Percentiles rank a stretch among this genome's conserved stretches.
Evolutionary conservation across 2,329 filamentous ascomycete species (phyloP).

Genomic region (Cladophialophora exuberans): DNA sequence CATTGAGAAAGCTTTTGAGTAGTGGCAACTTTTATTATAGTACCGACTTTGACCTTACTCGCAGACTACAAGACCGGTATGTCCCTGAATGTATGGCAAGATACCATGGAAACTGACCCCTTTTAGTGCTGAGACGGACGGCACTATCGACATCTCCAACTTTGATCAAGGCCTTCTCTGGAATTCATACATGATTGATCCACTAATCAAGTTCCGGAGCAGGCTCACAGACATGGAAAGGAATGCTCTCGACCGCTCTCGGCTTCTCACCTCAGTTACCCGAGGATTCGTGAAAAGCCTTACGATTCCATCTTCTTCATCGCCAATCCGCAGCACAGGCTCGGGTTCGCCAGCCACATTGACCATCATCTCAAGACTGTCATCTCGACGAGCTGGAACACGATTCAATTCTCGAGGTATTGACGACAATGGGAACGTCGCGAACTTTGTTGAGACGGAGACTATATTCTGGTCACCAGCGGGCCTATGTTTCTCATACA

Average conservation of each 20-base stretch:
- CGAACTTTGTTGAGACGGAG: constrained; percentile 98
- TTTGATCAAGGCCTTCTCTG: constrained; percentile 91
- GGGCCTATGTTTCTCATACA: constrained; percentile 84
- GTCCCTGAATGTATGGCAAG: constrained; percentile 22
- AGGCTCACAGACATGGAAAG: constrained; percentile 76
- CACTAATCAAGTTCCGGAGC: constrained; percentile 85
- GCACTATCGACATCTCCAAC: constrained; percentile 86
- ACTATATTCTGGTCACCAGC: constrained; percentile 85
- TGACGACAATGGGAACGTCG: constrained; percentile 95
- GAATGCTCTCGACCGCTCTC: constrained; percentile 78
- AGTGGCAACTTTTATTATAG: constrained; percentile 98
- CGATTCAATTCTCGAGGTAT: constrained; percentile 97
- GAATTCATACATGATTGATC: constrained; percentile 98
- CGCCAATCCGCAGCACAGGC: constrained; percentile 68
- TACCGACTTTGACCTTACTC: constrained; percentile 95
- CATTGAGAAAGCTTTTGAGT: constrained; percentile 86
- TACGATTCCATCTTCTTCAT: constrained; percentile 72
- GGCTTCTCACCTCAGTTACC: constrained; percentile 90
- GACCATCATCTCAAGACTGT: constrained; percentile 88
- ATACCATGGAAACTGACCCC: constrained; percentile 27
- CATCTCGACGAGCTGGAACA: constrained; percentile 87
- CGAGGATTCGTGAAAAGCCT: constrained; percentile 89
- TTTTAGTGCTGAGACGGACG: constrained; percentile 70
- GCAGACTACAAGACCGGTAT: constrained; percentile 85
- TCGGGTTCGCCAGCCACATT: constrained; percentile 80